These are phyloP conservation scores for Pittosporum tobira DNA, from an alignment of 129 eudicot genomes.

Conservation along the genomic window DNA sequence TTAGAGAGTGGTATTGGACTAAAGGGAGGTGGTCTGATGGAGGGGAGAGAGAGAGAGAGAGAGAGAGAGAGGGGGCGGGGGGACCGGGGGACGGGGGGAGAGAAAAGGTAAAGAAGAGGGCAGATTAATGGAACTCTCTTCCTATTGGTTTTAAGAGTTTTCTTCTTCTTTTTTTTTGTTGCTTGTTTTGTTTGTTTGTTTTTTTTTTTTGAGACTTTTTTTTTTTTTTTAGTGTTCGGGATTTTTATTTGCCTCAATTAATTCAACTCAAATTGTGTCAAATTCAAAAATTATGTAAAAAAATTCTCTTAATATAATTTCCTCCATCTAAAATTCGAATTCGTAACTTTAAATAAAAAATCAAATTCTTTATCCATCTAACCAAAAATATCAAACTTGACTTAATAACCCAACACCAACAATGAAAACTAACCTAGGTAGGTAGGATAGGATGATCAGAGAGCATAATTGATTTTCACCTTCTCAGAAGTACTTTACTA, in stretches of 20 bases:
- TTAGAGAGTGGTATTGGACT: not conserved
- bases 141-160: no score
- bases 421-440: slow-evolving; percentile 44
- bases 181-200: not conserved
- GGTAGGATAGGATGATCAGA: slow-evolving; percentile 20
- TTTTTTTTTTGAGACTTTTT: slow-evolving; percentile 19
- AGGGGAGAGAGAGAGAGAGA: not conserved
- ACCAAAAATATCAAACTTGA: no score
- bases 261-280: no score
- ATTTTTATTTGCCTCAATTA: no score
- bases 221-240: no score
- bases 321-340: no score
- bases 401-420: slow-evolving; percentile 27
- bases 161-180: not conserved
- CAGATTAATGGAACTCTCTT: not conserved
- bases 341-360: no score
- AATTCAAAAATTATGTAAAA: no score
- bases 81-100: slow-evolving; percentile 7
- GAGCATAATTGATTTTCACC: not conserved
- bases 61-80: not conserved
- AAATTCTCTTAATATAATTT: no score
- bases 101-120: slow-evolving; percentile 13
- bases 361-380: no score
- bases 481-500: slow-evolving; percentile 9
- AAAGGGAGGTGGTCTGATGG: no score